phyloP scores from a whole-genome alignment of 495 filamentous ascomycete species.

The Aspergillus heteromorphus region DNA sequence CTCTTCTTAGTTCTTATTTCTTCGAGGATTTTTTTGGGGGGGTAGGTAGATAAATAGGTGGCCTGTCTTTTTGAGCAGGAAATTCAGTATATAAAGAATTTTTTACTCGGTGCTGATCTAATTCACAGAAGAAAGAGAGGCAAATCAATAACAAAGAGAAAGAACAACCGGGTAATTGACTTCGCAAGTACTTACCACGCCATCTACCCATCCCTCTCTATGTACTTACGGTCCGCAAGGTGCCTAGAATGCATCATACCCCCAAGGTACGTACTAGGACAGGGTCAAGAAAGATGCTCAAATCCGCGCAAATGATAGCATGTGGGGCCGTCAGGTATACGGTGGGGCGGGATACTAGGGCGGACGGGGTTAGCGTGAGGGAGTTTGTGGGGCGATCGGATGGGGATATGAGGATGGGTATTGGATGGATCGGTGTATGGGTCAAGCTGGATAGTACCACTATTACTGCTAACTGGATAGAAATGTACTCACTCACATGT shows the following conservation, averaged over 20 bases:
- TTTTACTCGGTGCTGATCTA: too few relatives aligned
- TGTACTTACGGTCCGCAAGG: not conserved
- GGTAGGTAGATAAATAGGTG: not conserved
- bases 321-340: not conserved
- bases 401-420: too few relatives aligned
- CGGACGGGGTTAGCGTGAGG: not conserved
- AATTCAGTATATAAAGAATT: too few relatives aligned
- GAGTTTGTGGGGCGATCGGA: not conserved
- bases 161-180: too few relatives aligned
- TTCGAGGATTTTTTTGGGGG: not conserved
- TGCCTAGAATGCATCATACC: not conserved
- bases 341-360: not conserved
- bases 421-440: not conserved
- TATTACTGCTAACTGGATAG: too few relatives aligned
- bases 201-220: too few relatives aligned
- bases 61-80: too few relatives aligned
- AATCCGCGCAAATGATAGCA: conserved; percentile 11
- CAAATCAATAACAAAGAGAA: too few relatives aligned
- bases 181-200: too few relatives aligned
- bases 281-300: conserved; percentile 13
- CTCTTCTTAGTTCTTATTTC: not conserved
- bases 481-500: too few relatives aligned
- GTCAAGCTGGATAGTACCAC: not conserved
- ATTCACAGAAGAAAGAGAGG: too few relatives aligned
- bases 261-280: not conserved